phyloP scores from a whole-genome alignment of 2,329 filamentous ascomycete genomes.

The Macrophomina pseudophaseolina region DNA sequence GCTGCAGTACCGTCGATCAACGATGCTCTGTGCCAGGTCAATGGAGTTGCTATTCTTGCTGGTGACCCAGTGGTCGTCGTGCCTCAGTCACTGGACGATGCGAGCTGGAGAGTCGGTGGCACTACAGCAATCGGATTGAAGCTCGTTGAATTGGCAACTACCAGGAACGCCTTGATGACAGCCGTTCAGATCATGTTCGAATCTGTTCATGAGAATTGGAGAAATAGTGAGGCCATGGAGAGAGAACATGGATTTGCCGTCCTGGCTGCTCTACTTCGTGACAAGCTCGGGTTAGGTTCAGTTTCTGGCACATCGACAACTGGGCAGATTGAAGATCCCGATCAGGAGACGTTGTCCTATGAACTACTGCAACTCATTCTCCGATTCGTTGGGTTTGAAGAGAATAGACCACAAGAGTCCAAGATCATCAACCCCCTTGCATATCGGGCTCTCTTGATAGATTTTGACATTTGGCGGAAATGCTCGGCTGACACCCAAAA shows the following conservation, averaged over 20 bases:
- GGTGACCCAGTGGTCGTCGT: slow-evolving; percentile 82
- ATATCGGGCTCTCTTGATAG: slow-evolving; percentile 88
- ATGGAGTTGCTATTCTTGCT: slow-evolving; percentile 81
- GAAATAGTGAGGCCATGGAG: slow-evolving; percentile 98
- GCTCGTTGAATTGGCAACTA: slow-evolving; percentile 76
- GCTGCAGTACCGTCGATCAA: slow-evolving; percentile 85
- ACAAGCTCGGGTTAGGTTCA: slow-evolving; percentile 70
- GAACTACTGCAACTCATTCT: slow-evolving; percentile 78
- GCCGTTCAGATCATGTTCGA: slow-evolving; percentile 84
- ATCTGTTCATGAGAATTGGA: slow-evolving; percentile 88
- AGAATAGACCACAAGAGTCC: slow-evolving; percentile 78
- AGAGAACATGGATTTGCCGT: slow-evolving; percentile 93
- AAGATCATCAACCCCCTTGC: slow-evolving; percentile 96
- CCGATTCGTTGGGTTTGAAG: slow-evolving; percentile 86
- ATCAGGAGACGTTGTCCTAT: slow-evolving; percentile 58
- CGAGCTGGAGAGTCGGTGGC: slow-evolving; percentile 90
- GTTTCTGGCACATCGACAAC: slow-evolving; percentile 29
- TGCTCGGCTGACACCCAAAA: slow-evolving; percentile 78
- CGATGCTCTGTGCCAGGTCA: slow-evolving; percentile 79
- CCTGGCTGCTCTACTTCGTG: slow-evolving; percentile 79
- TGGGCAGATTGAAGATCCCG: slow-evolving; percentile 26
- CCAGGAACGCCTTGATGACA: slow-evolving; percentile 72
- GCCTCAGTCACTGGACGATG: slow-evolving; percentile 87
- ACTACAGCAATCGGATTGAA: slow-evolving; percentile 86
- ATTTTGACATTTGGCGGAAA: slow-evolving; percentile 90